phyloP scores from a whole-genome alignment of 345 rosid species.

The Durio zibethinus region DNA sequence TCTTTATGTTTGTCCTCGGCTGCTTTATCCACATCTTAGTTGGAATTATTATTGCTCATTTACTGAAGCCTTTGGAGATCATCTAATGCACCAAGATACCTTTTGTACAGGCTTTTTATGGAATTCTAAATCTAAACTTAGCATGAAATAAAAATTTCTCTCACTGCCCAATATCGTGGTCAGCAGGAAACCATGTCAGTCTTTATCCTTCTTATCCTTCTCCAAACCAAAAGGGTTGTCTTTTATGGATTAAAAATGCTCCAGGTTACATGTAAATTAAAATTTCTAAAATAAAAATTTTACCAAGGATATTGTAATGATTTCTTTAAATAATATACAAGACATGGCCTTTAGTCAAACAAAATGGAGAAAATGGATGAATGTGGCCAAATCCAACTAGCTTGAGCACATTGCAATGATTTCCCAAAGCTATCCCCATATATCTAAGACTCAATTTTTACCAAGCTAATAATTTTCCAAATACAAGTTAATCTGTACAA shows the following conservation, averaged over 20 bases:
- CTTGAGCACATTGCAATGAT: neutral
- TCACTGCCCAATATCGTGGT: neutral
- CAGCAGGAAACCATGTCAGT: neutral
- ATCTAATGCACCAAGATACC: neutral
- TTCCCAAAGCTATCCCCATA: neutral
- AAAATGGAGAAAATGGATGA: slow-evolving; percentile 1
- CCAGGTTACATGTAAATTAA: neutral
- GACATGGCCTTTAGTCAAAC: neutral
- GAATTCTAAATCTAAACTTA: neutral
- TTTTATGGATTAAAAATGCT: neutral
- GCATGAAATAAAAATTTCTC: neutral
- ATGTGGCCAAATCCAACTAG: neutral
- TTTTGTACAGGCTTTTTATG: neutral
- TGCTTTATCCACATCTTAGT: neutral
- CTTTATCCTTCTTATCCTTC: slow-evolving; percentile 1
- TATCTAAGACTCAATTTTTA: neutral
- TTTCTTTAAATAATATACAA: slow-evolving; percentile 5
- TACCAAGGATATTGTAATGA: neutral
- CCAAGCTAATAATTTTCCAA: neutral
- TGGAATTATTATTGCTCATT: neutral
- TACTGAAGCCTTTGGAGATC: slow-evolving; percentile 5
- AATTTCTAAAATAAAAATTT: neutral
- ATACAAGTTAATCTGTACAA: neutral
- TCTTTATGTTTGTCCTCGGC: neutral
- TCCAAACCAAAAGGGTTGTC: neutral